phyloP scores from a whole-genome alignment of 371 early-diverging fungal genomes.

The Mortierella sp. region DNA sequence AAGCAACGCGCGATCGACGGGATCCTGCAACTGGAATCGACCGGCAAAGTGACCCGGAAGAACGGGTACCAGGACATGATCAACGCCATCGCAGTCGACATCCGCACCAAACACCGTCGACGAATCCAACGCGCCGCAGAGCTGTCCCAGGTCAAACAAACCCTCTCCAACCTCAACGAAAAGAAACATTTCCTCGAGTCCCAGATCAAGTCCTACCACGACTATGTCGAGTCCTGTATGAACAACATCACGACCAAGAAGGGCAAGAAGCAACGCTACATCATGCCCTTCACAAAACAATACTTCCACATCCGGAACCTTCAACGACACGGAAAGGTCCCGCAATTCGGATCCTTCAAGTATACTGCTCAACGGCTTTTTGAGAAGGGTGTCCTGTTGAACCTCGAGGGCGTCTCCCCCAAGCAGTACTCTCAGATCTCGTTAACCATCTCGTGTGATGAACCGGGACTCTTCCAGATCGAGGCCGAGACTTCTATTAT shows the following conservation, averaged over 20 bases:
- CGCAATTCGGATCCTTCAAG: conserved; percentile 98
- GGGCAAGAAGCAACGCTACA: conserved; percentile 79
- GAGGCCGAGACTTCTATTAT: conserved; percentile 80
- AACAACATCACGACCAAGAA: conserved; percentile 86
- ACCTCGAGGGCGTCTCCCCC: conserved; percentile 83
- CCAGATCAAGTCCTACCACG: conserved; percentile 90
- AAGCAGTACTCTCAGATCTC: conserved; percentile 91
- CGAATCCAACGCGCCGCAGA: conserved; percentile 85
- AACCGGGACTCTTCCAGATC: conserved; percentile 90
- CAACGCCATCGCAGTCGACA: conserved; percentile 92
- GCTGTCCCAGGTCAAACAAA: conserved; percentile 78
- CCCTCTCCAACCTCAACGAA: conserved; percentile 84
- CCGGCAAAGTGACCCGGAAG: conserved; percentile 66
- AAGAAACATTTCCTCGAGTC: conserved; percentile 85
- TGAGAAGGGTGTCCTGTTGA: conserved; percentile 92
- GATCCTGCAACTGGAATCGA: conserved; percentile 81
- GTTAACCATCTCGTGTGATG: conserved; percentile 93
- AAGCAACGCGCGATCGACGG: conserved; percentile 80
- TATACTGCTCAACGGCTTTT: conserved; percentile 94
- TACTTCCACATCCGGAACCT: conserved; percentile 93
- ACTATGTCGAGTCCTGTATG: conserved; percentile 92
- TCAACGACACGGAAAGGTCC: conserved; percentile 87
- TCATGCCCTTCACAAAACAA: conserved; percentile 91
- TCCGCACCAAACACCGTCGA: conserved; percentile 92
- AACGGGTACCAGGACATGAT: conserved; percentile 90